Evolutionary conservation across 192 early-diverging fungal genomes (phyloP).

Genomic region (Helicostylum pulchrum): DNA sequence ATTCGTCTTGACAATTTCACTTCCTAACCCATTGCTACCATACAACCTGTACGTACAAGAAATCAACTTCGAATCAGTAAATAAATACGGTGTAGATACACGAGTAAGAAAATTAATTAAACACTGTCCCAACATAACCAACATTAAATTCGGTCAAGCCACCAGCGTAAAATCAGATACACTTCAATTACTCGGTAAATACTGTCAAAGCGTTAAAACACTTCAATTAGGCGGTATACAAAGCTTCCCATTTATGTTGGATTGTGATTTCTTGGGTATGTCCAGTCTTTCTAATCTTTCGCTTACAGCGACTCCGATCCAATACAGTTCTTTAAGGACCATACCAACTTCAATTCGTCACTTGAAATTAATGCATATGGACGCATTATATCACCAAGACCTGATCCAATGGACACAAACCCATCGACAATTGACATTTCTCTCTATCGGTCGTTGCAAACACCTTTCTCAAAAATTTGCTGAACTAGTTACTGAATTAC

Average conservation of each 20-base stretch:
- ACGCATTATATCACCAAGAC: background rate
- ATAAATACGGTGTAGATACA: conserved; percentile 7
- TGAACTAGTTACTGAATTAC: background rate
- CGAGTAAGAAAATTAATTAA: conserved; percentile 1
- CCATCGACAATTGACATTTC: background rate
- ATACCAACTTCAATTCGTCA: background rate
- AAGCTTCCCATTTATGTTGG: conserved; percentile 8
- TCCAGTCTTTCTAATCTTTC: background rate
- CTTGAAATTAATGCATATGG: background rate
- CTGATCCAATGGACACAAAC: background rate
- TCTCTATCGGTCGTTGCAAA: background rate
- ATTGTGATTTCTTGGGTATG: conserved; percentile 8
- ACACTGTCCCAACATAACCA: background rate
- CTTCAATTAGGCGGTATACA: conserved; percentile 5
- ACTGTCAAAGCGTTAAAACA: background rate
- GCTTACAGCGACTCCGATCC: background rate
- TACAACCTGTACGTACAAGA: background rate
- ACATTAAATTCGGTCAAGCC: background rate
- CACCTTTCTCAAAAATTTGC: conserved; percentile 1
- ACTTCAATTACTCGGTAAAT: background rate
- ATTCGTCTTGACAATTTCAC: background rate
- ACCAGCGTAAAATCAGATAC: conserved; percentile 6
- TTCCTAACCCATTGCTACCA: background rate
- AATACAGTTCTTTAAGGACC: background rate
- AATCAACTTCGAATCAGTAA: conserved; percentile 3